Evolutionary conservation across 805 yeast species (phyloP).

Genomic region (Lipomyces orientalis): DNA sequence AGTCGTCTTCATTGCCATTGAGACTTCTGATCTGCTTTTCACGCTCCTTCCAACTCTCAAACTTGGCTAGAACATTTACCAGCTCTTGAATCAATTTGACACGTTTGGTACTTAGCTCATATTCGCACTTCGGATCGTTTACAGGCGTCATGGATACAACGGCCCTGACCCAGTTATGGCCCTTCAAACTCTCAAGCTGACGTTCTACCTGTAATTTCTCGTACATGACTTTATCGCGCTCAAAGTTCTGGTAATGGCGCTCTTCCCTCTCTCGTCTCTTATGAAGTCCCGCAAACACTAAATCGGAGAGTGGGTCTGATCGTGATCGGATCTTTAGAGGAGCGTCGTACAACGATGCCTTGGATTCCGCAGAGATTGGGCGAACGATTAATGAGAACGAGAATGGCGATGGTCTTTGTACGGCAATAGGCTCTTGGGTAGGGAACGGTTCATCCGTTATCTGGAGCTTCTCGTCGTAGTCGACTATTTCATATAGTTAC

Average conservation of each 20-base stretch:
- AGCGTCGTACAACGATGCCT: constrained; percentile 6
- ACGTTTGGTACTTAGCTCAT: constrained; percentile 25
- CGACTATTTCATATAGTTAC: constrained; percentile 12
- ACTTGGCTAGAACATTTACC: constrained; percentile 17
- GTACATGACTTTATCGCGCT: constrained; percentile 34
- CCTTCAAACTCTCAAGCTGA: constrained; percentile 25
- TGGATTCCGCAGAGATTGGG: not conserved
- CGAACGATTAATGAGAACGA: not conserved
- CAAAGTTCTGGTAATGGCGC: constrained; percentile 29
- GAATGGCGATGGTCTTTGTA: not conserved
- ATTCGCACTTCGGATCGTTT: constrained; percentile 18
- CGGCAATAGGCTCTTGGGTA: not conserved
- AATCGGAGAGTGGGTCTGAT: constrained; percentile 31
- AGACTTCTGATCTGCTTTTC: constrained; percentile 22
- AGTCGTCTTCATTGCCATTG: not conserved
- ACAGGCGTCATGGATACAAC: constrained; percentile 32
- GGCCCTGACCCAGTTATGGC: constrained; percentile 31
- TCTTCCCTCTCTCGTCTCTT: constrained; percentile 34
- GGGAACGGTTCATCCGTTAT: constrained; percentile 13
- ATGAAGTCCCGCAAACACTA: constrained; percentile 8
- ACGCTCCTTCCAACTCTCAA: constrained; percentile 28
- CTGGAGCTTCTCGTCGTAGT: constrained; percentile 12
- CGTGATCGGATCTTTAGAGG: constrained; percentile 18
- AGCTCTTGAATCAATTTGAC: constrained; percentile 22
- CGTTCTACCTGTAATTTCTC: constrained; percentile 30